Base-by-base conservation (phyloP, 2,329 filamentous ascomycete genomes). In the Colletotrichum salicis region DNA sequence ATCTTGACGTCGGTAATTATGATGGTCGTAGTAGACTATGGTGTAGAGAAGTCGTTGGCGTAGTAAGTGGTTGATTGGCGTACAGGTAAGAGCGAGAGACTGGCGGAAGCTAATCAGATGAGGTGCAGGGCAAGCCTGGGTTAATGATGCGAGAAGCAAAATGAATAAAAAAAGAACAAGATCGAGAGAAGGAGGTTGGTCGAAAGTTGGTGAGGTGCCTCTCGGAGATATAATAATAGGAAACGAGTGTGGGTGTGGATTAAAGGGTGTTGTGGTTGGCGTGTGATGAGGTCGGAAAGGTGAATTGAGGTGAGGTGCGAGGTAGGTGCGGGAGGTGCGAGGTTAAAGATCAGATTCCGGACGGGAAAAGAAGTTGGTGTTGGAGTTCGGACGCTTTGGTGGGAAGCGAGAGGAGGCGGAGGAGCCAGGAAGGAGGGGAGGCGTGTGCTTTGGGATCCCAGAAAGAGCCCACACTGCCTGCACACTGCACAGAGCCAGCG, bases 171-270 rank as follows among this genome's bases (percentile, higher is more conserved):
- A 48, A 48, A 45, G n/a, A 48, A n/a, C 41, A 22, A 68, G 56
- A 51, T 11, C 45, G 29, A 56, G 19, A 27, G 27, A 67, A 33
- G 62, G 27, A 56, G 35, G 19, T 33, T n/a, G 31, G 24, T 27
- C 31, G 29, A 37, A 22, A 55, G 45, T 48, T 29, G 59, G 54
- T 27, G 60, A 41, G 56, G 15, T 45, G 31, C 62, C 33, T 66
- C 55, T 68, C 27, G 35, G 24, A 56, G 52, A 68, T 63, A 68
- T 63, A 56, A 62, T 52, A 64, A 58, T 55, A 45, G 52, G 60
- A 67, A 74, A 73, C 70, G 72, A 74, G 59, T 61, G 72, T 73
- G 70, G 41, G 27, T 37, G 37, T 70, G 67, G 67, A 31, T 58
- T 58, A 24, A 13, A 27, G 29, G 19, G 60, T 13, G 60, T 35